phyloP scores from a whole-genome alignment of 192 early-diverging fungal genomes.

The Coemansia sp. region DNA sequence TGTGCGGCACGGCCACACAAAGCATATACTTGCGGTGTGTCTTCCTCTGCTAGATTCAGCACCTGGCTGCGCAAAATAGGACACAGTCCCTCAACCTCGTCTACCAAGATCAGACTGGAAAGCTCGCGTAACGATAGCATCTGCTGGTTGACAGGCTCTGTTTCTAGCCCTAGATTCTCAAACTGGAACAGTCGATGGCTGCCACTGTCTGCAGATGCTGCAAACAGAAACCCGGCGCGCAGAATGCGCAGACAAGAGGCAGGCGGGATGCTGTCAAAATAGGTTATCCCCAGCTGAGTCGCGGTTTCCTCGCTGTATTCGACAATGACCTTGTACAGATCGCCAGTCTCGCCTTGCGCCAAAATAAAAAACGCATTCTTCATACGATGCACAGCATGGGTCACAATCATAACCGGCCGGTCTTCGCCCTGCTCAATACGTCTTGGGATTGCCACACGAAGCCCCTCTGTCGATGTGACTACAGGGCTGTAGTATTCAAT shows the following conservation, averaged over 20 bases:
- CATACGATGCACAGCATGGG: conserved; percentile 87
- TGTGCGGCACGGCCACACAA: conserved; percentile 79
- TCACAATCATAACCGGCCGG: conserved; percentile 76
- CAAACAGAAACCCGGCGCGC: conserved; percentile 93
- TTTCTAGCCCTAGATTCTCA: conserved; percentile 88
- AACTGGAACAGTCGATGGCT: conserved; percentile 94
- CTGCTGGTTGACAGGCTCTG: conserved; percentile 24
- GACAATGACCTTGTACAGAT: conserved; percentile 91
- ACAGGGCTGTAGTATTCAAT: conserved; percentile 86
- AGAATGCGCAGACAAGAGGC: conserved; percentile 78
- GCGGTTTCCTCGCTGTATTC: conserved; percentile 66
- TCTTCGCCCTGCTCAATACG: conserved; percentile 51
- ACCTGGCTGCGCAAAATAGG: conserved; percentile 85
- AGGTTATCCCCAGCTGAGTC: conserved; percentile 78
- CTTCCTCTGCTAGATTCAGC: conserved; percentile 86
- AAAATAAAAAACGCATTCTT: conserved; percentile 87
- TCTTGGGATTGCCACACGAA: not conserved
- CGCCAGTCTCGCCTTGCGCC: conserved; percentile 88
- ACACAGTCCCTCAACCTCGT: conserved; percentile 81
- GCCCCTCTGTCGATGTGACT: not conserved
- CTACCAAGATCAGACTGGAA: conserved; percentile 84
- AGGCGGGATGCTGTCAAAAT: conserved; percentile 93
- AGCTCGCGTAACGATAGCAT: conserved; percentile 77
- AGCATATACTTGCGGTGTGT: conserved; percentile 92
- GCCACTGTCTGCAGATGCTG: conserved; percentile 84